Conservation (phyloP, 2,329 filamentous ascomycete genomes). For the Harringtonia aguacate region DNA sequence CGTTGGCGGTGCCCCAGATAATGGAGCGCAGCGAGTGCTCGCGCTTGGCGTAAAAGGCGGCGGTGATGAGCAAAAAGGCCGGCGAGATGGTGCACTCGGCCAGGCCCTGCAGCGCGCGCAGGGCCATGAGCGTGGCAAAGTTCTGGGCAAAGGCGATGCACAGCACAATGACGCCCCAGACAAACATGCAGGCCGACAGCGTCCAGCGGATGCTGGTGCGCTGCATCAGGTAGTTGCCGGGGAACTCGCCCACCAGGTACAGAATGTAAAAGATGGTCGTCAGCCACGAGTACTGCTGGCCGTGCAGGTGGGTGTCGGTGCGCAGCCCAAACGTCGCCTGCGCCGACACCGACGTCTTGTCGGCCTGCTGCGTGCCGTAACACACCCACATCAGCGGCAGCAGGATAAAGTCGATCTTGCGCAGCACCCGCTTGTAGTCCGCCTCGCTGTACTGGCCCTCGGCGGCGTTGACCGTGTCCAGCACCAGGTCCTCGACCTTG, state of each 20-base stretch:
- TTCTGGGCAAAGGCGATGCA: constrained; percentile 26
- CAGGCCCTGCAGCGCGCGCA: constrained; percentile 25
- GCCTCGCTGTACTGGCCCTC: constrained; percentile 3
- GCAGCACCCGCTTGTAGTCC: constrained; percentile 13
- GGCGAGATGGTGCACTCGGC: constrained; percentile 29
- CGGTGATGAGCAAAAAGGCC: constrained; percentile 23
- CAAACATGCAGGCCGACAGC: constrained; percentile 18
- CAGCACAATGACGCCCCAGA: constrained; percentile 22
- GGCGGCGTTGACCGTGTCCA: background rate
- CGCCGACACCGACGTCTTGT: constrained; percentile 30
- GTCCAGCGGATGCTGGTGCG: constrained; percentile 15
- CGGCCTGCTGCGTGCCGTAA: constrained; percentile 35
- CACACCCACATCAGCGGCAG: constrained; percentile 27
- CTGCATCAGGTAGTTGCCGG: constrained; percentile 20
- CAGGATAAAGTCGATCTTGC: constrained; percentile 25
- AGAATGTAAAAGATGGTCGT: constrained; percentile 25
- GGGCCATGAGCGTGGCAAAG: constrained; percentile 23
- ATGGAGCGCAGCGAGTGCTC: constrained; percentile 25
- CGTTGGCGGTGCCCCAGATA: constrained; percentile 19
- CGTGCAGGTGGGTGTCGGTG: constrained; percentile 16
- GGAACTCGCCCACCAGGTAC: constrained; percentile 21
- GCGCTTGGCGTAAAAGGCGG: constrained; percentile 24
- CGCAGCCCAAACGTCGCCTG: constrained; percentile 27
- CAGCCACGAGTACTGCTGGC: constrained; percentile 16
- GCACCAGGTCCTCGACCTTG: background rate